Evolutionary conservation across 2,329 filamentous ascomycete species (phyloP).

Genomic region (Fusarium kyushuense): DNA sequence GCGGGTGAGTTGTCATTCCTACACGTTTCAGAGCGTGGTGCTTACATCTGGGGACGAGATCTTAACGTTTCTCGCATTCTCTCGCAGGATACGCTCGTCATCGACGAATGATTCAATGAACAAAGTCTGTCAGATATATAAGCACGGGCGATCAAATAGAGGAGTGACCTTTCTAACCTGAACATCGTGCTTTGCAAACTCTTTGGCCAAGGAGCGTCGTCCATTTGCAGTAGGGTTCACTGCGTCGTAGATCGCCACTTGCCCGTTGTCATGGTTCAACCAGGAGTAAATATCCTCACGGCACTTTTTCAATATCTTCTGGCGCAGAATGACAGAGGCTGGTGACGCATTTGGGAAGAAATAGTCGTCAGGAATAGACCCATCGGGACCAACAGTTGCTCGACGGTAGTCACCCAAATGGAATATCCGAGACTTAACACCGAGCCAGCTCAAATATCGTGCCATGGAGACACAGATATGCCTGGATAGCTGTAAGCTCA

Average conservation of each 20-base stretch:
- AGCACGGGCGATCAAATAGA: background rate
- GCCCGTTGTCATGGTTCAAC: conserved; percentile 95
- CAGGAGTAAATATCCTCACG: conserved; percentile 97
- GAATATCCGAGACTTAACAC: conserved; percentile 98
- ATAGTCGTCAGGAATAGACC: conserved; percentile 93
- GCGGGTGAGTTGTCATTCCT: background rate
- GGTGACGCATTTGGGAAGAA: conserved; percentile 97
- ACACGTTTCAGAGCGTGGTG: conserved; percentile 8
- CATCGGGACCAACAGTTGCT: conserved; percentile 85
- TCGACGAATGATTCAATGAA: conserved; percentile 98
- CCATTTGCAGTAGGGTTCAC: conserved; percentile 91
- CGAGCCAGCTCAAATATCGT: conserved; percentile 94
- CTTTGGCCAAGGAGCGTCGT: conserved; percentile 86
- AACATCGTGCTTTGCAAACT: conserved; percentile 97
- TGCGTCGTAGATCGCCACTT: conserved; percentile 98
- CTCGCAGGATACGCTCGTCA: conserved; percentile 91
- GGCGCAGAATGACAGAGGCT: conserved; percentile 89
- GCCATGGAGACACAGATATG: conserved; percentile 97
- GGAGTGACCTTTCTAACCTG: conserved; percentile 66
- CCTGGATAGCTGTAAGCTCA: conserved; percentile 56
- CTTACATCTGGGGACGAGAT: conserved; percentile 94
- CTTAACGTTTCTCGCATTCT: conserved; percentile 97
- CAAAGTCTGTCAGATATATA: conserved; percentile 71
- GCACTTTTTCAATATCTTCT: conserved; percentile 98
- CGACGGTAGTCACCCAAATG: conserved; percentile 96